Evolutionary conservation across 2,329 filamentous ascomycete genomes (phyloP), one percentile per base, ranked within the genome.

Genomic region (Aspergillus fructus): DNA sequence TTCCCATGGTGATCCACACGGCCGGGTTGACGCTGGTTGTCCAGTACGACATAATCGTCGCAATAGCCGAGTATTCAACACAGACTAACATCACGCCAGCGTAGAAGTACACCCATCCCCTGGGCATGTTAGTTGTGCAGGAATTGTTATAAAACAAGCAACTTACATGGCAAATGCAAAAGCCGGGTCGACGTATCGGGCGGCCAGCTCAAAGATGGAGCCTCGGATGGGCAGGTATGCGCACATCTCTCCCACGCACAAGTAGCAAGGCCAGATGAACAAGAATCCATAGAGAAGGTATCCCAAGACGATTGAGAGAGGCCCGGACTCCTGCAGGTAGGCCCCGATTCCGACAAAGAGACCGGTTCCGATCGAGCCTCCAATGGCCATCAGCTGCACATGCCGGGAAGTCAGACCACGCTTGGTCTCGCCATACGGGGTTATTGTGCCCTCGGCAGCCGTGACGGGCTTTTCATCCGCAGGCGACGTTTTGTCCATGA

Each of bases 111-210:
- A 79, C 76, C 74, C 74, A 77, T n/a, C 71, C 72, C 62, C 69
- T 70, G 47, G 3, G 27, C 0, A 2, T 3, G 37, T 48, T 9
- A 54, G 34, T 21, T 6, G 21, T 7, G 15, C 5, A 46, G 5
- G 6, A 21, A 21, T 21, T 5, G 15, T 8, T 13, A 21, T 15
- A 17, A 9, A 19, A 21, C 23, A 21, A 1, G 19, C 27, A 19
- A 3, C 65, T 46, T 55, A 69, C 62, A 73, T 71, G 23, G 75
- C 75, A 64, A 76, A 75, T 4, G 75, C 76, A 55, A 78, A 70
- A 0, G 77, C 78, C 9, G 78, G 78, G 61, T 82, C 79, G 12
- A 79, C 70, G 64, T 81, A 76, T 66, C 80, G 71, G 64, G 79
- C 69, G 56, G 80, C 72, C 73, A 81, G 64, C 64, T 79, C 68